Conservation (phyloP, 345 rosid genomes). For the Kandelia obovata region DNA sequence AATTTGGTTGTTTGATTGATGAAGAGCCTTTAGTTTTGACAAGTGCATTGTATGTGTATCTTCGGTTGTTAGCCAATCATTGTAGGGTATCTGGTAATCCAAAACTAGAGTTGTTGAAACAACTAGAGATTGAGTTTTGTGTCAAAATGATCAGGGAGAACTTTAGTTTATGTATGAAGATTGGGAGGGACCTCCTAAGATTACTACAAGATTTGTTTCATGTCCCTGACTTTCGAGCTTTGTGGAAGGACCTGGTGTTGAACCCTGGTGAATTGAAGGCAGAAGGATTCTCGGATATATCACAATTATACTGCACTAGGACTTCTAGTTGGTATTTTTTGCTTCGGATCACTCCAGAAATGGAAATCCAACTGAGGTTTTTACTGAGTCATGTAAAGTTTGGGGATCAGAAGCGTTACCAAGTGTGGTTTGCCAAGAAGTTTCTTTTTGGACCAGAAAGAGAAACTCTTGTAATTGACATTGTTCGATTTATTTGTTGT, state of each 20-base stretch:
- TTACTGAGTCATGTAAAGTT: conserved; percentile 67
- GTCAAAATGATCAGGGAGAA: conserved; percentile 72
- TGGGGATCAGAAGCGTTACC: conserved; percentile 70
- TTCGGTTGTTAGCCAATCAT: conserved; percentile 69
- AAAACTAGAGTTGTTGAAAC: conserved; percentile 45
- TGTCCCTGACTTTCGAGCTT: conserved; percentile 52
- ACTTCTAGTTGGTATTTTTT: conserved; percentile 65
- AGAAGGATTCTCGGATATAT: conserved; percentile 40
- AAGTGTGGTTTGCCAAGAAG: conserved; percentile 70
- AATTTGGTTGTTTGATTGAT: conserved; percentile 57
- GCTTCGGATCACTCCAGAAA: conserved; percentile 60
- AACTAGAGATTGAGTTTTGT: conserved; percentile 63
- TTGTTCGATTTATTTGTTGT: conserved; percentile 73
- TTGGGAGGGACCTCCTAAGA: conserved; percentile 73
- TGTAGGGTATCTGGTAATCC: conserved; percentile 37
- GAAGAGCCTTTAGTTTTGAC: conserved; percentile 54
- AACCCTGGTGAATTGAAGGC: conserved; percentile 42
- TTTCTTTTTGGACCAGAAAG: conserved; percentile 50
- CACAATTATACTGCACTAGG: conserved; percentile 46
- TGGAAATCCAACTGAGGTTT: conserved; percentile 72
- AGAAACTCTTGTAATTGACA: conserved; percentile 58
- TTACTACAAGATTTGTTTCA: conserved; percentile 74
- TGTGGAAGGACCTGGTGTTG: conserved; percentile 60
- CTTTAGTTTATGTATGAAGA: conserved; percentile 50
- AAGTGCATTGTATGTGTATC: conserved; percentile 58